Evolutionary conservation across 2,329 filamentous ascomycete genomes (phyloP), one percentile per base, ranked within the genome.

Genomic region (Pseudogymnoascus sp.): DNA sequence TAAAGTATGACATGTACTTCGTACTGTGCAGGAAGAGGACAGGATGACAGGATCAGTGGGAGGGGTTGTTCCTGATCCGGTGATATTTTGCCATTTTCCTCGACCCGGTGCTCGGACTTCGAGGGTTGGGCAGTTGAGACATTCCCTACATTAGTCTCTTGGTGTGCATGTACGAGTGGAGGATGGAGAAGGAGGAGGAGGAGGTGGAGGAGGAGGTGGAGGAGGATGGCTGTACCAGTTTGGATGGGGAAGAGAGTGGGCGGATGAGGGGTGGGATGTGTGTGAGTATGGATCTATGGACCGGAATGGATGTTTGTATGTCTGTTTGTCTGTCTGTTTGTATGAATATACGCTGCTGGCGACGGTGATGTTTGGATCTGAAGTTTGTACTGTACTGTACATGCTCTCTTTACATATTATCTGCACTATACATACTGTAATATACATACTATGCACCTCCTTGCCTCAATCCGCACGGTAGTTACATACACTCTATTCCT

Each of bases 41-140:
- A 33, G 31, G 31, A 33, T 33, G 46, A 53, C 26, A 31, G 15
- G 46, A 53, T 53, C 46, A 31, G 15, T 53, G 46, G 46, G 46
- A 33, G n/a, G 46, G 46, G 33, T 56, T 31, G 46, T 56, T 56
- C 46, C 46, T 19, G 7, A 13, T 56, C 46, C 26, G 46, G 46
- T 56, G 46, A 56, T 56, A 56, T 56, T 33, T 31, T 53, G 26
- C 26, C 10, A 31, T 19, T 33, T 56, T 56, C 26, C 46, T 56
- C 46, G 26, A 56, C 46, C 46, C 26, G 46, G 46, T 56, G 46
- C 46, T 56, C 46, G 46, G 46, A 56, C 46, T 56, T 56, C n/a
- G 46, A 33, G 26, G 46, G 46, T 53, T 19, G 26, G 13, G 10
- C 9, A 33, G 26, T 56, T 33, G 46, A 19, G 46, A 56, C 46